phyloP scores from a whole-genome alignment of 495 filamentous ascomycete genomes.

The Penicillium bovifimosum region DNA sequence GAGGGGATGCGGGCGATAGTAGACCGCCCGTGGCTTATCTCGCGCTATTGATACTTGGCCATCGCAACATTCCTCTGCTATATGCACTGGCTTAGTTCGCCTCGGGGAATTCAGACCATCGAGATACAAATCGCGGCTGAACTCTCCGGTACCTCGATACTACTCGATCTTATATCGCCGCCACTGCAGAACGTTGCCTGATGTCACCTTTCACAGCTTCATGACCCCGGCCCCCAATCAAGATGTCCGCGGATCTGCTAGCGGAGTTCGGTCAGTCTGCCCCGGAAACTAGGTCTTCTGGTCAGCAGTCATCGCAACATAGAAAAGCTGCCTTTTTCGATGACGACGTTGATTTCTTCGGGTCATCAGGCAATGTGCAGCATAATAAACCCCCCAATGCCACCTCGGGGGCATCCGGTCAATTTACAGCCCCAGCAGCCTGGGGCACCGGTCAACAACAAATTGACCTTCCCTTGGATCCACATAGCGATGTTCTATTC shows the following conservation, averaged over 20 bases:
- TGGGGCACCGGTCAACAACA: slow-evolving; percentile 8
- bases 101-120: neutral
- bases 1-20: slow-evolving; percentile 17
- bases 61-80: slow-evolving; percentile 1
- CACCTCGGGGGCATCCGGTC: neutral
- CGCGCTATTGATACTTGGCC: slow-evolving; percentile 8
- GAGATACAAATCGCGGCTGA: neutral
- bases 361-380: slow-evolving; percentile 2
- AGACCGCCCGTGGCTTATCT: slow-evolving; percentile 21
- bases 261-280: slow-evolving; percentile 56
- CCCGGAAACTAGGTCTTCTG: slow-evolving; percentile 12
- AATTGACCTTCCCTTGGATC: slow-evolving; percentile 19
- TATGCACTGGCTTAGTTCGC: neutral
- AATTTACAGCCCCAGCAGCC: slow-evolving; percentile 3
- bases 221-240: slow-evolving; percentile 7
- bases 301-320: slow-evolving; percentile 9
- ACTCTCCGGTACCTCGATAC: neutral
- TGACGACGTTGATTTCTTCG: slow-evolving; percentile 17
- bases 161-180: neutral
- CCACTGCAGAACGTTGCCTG: neutral
- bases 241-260: slow-evolving; percentile 72
- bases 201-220: neutral
- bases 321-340: slow-evolving; percentile 23
- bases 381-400: neutral
- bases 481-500: slow-evolving; percentile 37